These are phyloP conservation scores for Hippophae gyantsensis DNA, from an alignment of 306 rosid genomes.

Conservation along the genomic window DNA sequence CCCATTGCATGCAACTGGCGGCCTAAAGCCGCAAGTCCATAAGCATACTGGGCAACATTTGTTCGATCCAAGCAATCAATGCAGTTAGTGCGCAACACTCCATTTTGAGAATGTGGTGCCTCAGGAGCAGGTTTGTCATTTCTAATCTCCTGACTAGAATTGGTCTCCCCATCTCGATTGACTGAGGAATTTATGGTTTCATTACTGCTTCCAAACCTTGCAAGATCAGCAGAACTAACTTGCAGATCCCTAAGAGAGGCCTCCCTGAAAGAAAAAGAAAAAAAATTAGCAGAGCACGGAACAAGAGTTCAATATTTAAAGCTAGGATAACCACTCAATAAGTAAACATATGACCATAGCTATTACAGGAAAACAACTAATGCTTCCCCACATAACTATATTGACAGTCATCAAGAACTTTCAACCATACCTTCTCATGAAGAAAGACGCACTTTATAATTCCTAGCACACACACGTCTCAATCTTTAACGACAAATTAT, in stretches of 20 bases:
- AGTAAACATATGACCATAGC: no score
- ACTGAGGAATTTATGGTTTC: slow-evolving; percentile 43
- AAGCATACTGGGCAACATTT: slow-evolving; percentile 96
- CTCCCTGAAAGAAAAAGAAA: slow-evolving; percentile 41
- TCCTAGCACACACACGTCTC: no score
- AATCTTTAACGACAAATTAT: no score
- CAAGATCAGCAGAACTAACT: slow-evolving; percentile 61
- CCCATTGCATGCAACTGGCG: slow-evolving; percentile 91
- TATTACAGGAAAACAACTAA: no score
- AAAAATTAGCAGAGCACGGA: slow-evolving; percentile 11
- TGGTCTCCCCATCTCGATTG: slow-evolving; percentile 53
- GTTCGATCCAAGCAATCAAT: slow-evolving; percentile 98
- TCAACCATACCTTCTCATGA: no score
- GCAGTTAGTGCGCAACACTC: slow-evolving; percentile 96
- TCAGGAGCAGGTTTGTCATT: slow-evolving; percentile 31
- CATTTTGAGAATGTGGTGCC: slow-evolving; percentile 67
- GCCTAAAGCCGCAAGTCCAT: slow-evolving; percentile 94
- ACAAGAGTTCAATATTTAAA: background rate
- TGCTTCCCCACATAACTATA: no score
- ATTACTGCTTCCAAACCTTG: slow-evolving; percentile 57
- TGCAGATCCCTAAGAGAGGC: slow-evolving; percentile 58
- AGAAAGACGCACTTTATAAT: no score
- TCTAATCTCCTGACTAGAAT: slow-evolving; percentile 34
- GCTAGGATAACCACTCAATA: background rate
- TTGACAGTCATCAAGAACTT: no score